Conservation (phyloP, 768 basidiomycete genomes). For the Pulveroboletus frians region DNA sequence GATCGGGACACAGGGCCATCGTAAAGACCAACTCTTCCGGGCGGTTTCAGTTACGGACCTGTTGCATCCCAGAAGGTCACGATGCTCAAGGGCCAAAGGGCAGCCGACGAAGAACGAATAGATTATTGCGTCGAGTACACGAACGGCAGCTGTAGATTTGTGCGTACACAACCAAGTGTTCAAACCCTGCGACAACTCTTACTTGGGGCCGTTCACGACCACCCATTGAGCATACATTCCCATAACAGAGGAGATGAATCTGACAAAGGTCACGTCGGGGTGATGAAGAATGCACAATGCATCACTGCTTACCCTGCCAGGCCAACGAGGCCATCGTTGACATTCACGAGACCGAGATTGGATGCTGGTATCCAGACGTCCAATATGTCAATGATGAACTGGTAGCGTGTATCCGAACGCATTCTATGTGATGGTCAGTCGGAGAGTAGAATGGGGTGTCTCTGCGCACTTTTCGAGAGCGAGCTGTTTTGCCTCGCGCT, state of each 20-base stretch:
- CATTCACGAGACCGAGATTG: slow-evolving; percentile 62
- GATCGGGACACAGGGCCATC: slow-evolving; percentile 26
- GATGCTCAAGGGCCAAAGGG: background rate
- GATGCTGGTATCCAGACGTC: slow-evolving; percentile 91
- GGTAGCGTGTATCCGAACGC: slow-evolving; percentile 62
- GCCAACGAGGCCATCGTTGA: slow-evolving; percentile 85
- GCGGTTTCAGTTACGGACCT: background rate
- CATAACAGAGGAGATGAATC: slow-evolving; percentile 66
- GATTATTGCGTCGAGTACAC: slow-evolving; percentile 4
- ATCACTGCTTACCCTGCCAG: slow-evolving; percentile 66
- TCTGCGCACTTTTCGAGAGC: slow-evolving; percentile 47
- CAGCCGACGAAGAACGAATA: slow-evolving; percentile 1
- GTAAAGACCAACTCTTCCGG: background rate
- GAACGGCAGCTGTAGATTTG: background rate
- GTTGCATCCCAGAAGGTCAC: background rate
- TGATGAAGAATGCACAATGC: background rate
- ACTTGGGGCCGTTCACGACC: slow-evolving; percentile 42
- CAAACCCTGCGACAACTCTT: slow-evolving; percentile 8
- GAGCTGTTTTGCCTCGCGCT: slow-evolving; percentile 59
- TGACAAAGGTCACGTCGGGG: slow-evolving; percentile 25
- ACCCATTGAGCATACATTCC: slow-evolving; percentile 65
- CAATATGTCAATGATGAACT: slow-evolving; percentile 78
- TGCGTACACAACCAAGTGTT: background rate
- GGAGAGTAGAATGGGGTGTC: background rate
- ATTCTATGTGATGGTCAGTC: slow-evolving; percentile 38